These are phyloP conservation scores for Austroboletus novae-zelandiae DNA, from an alignment of 1,284 basidiomycete species.

Conservation along the genomic window DNA sequence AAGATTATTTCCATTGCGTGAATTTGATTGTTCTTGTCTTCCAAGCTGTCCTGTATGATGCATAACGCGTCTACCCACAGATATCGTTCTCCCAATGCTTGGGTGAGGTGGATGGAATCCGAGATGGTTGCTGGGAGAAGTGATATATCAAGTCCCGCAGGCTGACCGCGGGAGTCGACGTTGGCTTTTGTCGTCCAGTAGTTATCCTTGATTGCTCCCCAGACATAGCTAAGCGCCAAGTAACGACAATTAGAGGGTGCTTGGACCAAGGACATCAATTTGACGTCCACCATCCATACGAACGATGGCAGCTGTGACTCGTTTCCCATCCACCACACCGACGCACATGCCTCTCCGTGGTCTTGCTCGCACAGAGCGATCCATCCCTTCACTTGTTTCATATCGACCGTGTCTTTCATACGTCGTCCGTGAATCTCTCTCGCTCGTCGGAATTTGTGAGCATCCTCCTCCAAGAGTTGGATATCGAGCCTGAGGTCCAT, in stretches of 20 bases:
- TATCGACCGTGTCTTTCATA: background rate
- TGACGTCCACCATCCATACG: background rate
- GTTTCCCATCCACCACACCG: background rate
- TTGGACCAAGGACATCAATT: background rate
- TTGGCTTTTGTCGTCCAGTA: background rate
- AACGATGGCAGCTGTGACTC: background rate
- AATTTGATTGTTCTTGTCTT: background rate
- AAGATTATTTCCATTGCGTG: background rate
- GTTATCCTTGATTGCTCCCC: background rate
- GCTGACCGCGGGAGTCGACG: background rate
- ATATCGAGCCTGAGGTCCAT: background rate
- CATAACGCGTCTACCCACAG: background rate
- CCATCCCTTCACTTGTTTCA: background rate
- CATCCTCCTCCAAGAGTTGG: background rate
- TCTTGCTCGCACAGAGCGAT: background rate
- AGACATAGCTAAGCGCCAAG: background rate
- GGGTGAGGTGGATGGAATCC: background rate
- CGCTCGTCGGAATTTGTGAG: background rate
- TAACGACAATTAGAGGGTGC: background rate
- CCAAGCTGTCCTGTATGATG: background rate
- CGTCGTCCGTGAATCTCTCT: background rate
- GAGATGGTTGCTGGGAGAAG: background rate
- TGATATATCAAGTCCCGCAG: background rate
- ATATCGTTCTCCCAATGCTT: background rate
- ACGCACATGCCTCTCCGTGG: background rate